phyloP scores from a whole-genome alignment of 805 yeast genomes.

The Wickerhamiella azyma region DNA sequence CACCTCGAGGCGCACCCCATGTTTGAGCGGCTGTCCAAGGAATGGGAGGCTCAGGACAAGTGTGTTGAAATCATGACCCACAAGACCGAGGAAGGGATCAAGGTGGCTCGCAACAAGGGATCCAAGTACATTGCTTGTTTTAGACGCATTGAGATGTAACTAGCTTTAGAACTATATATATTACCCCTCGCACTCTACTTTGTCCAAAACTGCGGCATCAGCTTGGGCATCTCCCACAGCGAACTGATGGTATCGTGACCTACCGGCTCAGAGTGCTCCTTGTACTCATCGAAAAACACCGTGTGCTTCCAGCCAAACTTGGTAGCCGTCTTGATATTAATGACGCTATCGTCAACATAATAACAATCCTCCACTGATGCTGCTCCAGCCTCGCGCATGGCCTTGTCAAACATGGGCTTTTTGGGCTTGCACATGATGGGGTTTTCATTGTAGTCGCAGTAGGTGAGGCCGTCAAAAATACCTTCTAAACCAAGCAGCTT shows the following conservation, averaged over 20 bases:
- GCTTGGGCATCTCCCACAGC: slow-evolving; percentile 41
- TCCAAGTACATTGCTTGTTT: slow-evolving; percentile 80
- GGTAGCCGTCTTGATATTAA: slow-evolving; percentile 63
- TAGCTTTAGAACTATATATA: no score
- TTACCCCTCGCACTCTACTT: neutral
- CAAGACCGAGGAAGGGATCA: slow-evolving; percentile 97
- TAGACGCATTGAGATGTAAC: slow-evolving; percentile 7
- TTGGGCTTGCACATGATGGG: slow-evolving; percentile 84
- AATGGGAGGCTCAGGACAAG: slow-evolving; percentile 66
- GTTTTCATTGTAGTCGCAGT: slow-evolving; percentile 60
- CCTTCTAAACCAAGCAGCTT: slow-evolving; percentile 80
- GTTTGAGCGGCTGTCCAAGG: slow-evolving; percentile 63
- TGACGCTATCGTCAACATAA: slow-evolving; percentile 78
- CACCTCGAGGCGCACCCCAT: slow-evolving; percentile 86
- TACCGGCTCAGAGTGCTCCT: slow-evolving; percentile 32
- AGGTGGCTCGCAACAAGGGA: slow-evolving; percentile 84
- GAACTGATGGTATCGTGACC: slow-evolving; percentile 43
- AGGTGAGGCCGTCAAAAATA: slow-evolving; percentile 84
- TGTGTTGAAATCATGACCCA: slow-evolving; percentile 81
- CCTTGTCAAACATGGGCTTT: slow-evolving; percentile 44
- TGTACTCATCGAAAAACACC: slow-evolving; percentile 63
- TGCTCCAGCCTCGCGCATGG: slow-evolving; percentile 47
- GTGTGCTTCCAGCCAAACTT: slow-evolving; percentile 58
- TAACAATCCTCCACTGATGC: slow-evolving; percentile 37
- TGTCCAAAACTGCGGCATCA: slow-evolving; percentile 32